These are phyloP conservation scores for Macrophomina pseudophaseolina DNA, from an alignment of 2,329 filamentous ascomycete genomes.

Conservation along the genomic window DNA sequence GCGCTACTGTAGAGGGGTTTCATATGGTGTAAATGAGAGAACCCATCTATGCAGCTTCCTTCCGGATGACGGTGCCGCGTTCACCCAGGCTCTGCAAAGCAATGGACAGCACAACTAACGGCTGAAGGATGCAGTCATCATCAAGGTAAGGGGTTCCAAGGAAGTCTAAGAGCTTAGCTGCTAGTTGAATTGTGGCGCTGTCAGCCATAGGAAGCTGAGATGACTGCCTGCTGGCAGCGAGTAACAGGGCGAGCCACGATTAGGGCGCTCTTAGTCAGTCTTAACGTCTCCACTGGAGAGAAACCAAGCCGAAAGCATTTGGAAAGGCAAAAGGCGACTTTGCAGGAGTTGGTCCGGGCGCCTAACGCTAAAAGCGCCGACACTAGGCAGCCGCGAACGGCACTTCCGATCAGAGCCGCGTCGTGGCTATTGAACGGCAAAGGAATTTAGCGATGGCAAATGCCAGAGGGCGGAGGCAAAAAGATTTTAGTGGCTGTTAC, in stretches of 20 bases:
- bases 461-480: neutral
- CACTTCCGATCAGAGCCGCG: conserved; percentile 6
- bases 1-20: neutral
- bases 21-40: neutral
- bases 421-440: neutral
- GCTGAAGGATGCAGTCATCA: no score
- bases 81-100: no score
- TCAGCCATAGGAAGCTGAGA: neutral
- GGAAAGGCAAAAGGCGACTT: neutral
- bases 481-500: conserved; percentile 2
- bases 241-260: conserved; percentile 7
- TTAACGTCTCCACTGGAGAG: conserved; percentile 1
- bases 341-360: neutral
- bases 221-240: neutral
- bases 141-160: neutral
- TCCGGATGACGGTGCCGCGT: neutral
- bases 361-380: conserved; percentile 9
- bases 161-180: neutral
- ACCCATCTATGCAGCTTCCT: neutral
- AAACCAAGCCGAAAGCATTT: conserved; percentile 16
- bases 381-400: conserved; percentile 16
- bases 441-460: neutral
- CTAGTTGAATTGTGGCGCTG: neutral
- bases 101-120: no score
- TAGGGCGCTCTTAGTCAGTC: neutral